Conservation (phyloP, 1,139 yeast species). For the Geotrichum aggregatum region DNA sequence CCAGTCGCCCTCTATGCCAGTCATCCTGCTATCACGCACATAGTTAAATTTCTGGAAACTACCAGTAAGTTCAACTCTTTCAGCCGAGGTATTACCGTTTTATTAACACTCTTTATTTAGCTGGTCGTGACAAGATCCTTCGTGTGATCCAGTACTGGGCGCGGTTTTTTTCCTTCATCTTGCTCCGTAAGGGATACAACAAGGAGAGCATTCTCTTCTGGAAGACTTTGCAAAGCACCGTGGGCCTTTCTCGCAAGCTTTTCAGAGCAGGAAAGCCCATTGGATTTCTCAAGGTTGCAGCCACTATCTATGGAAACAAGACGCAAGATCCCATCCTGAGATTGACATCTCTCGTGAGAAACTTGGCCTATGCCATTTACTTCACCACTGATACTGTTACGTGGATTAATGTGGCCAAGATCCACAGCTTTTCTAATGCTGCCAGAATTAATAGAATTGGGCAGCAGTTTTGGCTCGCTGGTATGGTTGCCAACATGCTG, state of each 20-base stretch:
- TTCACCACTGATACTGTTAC: constrained; percentile 68
- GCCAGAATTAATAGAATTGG: constrained; percentile 31
- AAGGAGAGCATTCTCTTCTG: constrained; percentile 49
- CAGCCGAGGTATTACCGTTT: background rate
- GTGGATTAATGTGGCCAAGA: constrained; percentile 53
- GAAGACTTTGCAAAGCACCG: constrained; percentile 52
- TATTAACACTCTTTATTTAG: constrained; percentile 23
- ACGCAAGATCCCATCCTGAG: constrained; percentile 62
- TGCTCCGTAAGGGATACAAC: constrained; percentile 57
- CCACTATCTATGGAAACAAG: constrained; percentile 66
- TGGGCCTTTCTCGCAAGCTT: constrained; percentile 74
- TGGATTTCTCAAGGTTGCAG: constrained; percentile 65
- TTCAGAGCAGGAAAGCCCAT: constrained; percentile 83
- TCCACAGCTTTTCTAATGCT: constrained; percentile 37
- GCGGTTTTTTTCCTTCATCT: constrained; percentile 63
- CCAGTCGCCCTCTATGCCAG: constrained; percentile 22
- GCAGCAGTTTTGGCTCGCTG: constrained; percentile 73
- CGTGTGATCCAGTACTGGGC: constrained; percentile 80
- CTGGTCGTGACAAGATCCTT: constrained; percentile 72
- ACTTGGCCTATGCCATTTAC: constrained; percentile 71
- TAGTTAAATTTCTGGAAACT: constrained; percentile 61
- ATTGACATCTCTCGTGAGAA: constrained; percentile 57
- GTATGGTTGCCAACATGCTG: constrained; percentile 59
- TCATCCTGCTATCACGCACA: constrained; percentile 68
- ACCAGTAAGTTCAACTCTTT: constrained; percentile 45